A percentile compares a stretch with the other conserved stretches of the same genome.
Conservation (phyloP, 2,329 filamentous ascomycete genomes). For the Zasmidium citrigriseum region DNA sequence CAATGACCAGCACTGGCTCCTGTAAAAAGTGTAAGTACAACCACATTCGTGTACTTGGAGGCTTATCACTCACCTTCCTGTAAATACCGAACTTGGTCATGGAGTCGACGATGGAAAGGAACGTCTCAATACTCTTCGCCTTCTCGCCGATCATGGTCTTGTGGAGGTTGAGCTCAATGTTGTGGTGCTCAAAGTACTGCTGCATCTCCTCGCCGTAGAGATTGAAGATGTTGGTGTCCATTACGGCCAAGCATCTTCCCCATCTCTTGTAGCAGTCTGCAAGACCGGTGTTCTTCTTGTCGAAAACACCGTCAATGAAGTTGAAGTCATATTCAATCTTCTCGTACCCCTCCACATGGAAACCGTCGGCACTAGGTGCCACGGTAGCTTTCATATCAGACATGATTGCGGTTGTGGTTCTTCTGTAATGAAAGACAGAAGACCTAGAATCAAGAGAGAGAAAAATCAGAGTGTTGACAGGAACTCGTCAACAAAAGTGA, state of each 20-base stretch:
- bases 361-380: slow-evolving; percentile 63
- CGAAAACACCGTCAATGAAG: slow-evolving; percentile 70
- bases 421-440: slow-evolving; percentile 7
- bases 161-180: slow-evolving; percentile 64
- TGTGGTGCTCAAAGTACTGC: slow-evolving; percentile 66
- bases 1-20: slow-evolving; percentile 67
- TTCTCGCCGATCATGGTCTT: slow-evolving; percentile 76
- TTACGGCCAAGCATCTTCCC: slow-evolving; percentile 67
- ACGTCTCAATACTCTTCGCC: slow-evolving; percentile 71
- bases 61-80: slow-evolving; percentile 18
- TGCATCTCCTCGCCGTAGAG: slow-evolving; percentile 68
- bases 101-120: slow-evolving; percentile 69
- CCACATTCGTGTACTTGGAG: slow-evolving; percentile 39
- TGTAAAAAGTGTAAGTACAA: slow-evolving; percentile 29
- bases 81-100: slow-evolving; percentile 74
- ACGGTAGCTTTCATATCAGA: slow-evolving; percentile 70
- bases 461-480: neutral
- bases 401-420: slow-evolving; percentile 54
- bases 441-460: slow-evolving; percentile 9
- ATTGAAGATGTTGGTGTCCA: slow-evolving; percentile 70
- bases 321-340: slow-evolving; percentile 77
- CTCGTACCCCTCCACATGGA: slow-evolving; percentile 72
- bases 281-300: slow-evolving; percentile 60
- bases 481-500: neutral
- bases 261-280: slow-evolving; percentile 66